phyloP scores from a whole-genome alignment of 176 grass and related monocot species.

The Zea mays region Zm-B73-REFERENCE-NAM-5.0 NC_050102.1:149338001-149338500 shows the following conservation, averaged over 20 bases:
- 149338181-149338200: neutral
- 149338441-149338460: conserved; percentile 40
- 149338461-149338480: conserved; percentile 52
- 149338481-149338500: conserved; percentile 52
- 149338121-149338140: neutral
- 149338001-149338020: no score
- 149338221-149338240: neutral
- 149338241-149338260: neutral
- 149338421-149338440: conserved; percentile 46
- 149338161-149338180: neutral
- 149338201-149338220: neutral
- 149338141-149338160: neutral
- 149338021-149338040: no score
- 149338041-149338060: no score
- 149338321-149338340: conserved; percentile 34
- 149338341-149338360: conserved; percentile 68
- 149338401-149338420: conserved; percentile 56
- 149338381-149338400: conserved; percentile 64
- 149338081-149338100: neutral
- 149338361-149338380: conserved; percentile 77
- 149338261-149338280: neutral
- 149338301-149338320: neutral
- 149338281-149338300: neutral
- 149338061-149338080: no score
- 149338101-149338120: neutral